Evolutionary conservation across 257 asterid genomes (phyloP).

Genomic region (Agastache rugosa): DNA sequence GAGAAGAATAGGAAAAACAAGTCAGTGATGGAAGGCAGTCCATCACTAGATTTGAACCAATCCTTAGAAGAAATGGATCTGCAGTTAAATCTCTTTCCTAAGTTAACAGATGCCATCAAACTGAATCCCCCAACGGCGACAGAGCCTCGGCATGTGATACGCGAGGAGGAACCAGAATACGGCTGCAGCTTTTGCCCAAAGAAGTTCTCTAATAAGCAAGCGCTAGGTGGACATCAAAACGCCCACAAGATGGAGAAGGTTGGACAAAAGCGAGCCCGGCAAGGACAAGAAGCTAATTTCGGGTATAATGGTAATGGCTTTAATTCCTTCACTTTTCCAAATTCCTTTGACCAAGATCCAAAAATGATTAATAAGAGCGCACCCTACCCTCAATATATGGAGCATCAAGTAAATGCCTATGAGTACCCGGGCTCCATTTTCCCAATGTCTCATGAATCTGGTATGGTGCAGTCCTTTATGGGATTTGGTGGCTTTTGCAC

Average conservation of each 20-base stretch:
- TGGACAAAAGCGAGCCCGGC: constrained; percentile 1
- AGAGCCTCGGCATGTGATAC: constrained; percentile 9
- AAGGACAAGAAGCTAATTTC: constrained; percentile 3
- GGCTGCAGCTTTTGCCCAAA: constrained; percentile 36
- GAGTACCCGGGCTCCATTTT: constrained; percentile 11
- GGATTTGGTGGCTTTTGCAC: constrained; percentile 6
- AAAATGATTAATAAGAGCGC: constrained; percentile 14
- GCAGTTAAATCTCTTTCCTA: constrained; percentile 3
- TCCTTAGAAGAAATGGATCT: constrained; percentile 18
- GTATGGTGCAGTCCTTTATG: constrained; percentile 19
- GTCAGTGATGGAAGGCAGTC: background rate
- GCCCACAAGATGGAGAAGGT: constrained; percentile 42
- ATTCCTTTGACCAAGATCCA: constrained; percentile 26
- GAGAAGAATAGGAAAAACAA: constrained; percentile 19
- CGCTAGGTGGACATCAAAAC: constrained; percentile 45
- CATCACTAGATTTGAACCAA: constrained; percentile 32
- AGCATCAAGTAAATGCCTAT: constrained; percentile 27
- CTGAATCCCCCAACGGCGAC: constrained; percentile 5
- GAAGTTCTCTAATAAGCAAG: constrained; percentile 40
- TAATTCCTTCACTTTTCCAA: constrained; percentile 20
- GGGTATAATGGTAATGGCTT: constrained; percentile 18
- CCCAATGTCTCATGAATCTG: constrained; percentile 20
- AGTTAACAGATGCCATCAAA: background rate
- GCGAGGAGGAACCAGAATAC: constrained; percentile 26
- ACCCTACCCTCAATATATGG: constrained; percentile 22